Percentiles rank a stretch among this genome's conserved stretches.
phyloP scores from a whole-genome alignment of 2,329 filamentous ascomycete genomes.

The Aspergillus glaucus region DNA sequence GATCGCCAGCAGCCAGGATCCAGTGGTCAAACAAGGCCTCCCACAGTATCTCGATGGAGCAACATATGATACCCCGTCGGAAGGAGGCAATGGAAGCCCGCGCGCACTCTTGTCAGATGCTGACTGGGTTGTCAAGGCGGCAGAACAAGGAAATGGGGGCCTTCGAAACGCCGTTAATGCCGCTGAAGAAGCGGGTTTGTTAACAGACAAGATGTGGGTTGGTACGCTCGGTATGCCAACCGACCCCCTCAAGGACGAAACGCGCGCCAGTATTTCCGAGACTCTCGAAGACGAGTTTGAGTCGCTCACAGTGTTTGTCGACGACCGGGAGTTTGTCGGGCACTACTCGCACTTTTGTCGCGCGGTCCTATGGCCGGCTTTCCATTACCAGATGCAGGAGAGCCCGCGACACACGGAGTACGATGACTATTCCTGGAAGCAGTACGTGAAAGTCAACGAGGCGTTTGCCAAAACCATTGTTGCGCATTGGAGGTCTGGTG shows the following conservation, averaged over 20 bases:
- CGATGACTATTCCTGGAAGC: slow-evolving; percentile 93
- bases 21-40: slow-evolving; percentile 16
- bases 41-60: slow-evolving; percentile 13
- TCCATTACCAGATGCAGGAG: slow-evolving; percentile 96
- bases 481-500: slow-evolving; percentile 86
- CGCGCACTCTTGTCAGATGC: slow-evolving; percentile 58
- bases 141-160: slow-evolving; percentile 86
- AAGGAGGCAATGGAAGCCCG: slow-evolving; percentile 53
- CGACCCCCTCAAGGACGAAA: slow-evolving; percentile 67
- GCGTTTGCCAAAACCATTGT: slow-evolving; percentile 87
- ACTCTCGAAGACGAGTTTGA: slow-evolving; percentile 61
- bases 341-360: slow-evolving; percentile 97
- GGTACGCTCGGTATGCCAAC: slow-evolving; percentile 91
- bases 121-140: slow-evolving; percentile 73
- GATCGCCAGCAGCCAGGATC: slow-evolving; percentile 51
- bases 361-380: slow-evolving; percentile 93
- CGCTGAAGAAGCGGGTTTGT: slow-evolving; percentile 60
- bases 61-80: slow-evolving; percentile 4
- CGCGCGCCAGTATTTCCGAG: slow-evolving; percentile 76
- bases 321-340: slow-evolving; percentile 87
- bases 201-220: slow-evolving; percentile 74
- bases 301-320: slow-evolving; percentile 76
- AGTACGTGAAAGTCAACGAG: slow-evolving; percentile 87
- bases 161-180: slow-evolving; percentile 80
- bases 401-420: slow-evolving; percentile 98